Evolutionary conservation across 257 asterid species (phyloP).

Genomic region (Solanum peruvianum): DNA sequence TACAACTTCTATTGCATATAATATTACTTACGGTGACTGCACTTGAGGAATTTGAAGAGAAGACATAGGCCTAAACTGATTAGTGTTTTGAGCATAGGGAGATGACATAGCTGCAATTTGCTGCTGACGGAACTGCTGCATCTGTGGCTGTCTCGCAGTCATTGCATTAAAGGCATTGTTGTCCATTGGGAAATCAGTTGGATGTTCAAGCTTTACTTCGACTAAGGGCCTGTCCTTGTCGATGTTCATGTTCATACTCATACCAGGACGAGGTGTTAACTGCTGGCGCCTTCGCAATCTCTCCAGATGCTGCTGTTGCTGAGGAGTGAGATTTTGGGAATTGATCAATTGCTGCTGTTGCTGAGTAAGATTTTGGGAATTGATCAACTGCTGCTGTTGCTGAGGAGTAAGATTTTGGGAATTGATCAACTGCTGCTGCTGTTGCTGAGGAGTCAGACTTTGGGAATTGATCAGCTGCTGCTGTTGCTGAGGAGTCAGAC

Average conservation of each 20-base stretch:
- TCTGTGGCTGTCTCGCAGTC: constrained; percentile 36
- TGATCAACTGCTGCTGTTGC: constrained; percentile 66
- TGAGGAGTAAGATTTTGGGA: constrained; percentile 54
- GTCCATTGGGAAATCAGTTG: constrained; percentile 65
- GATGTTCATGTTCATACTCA: constrained; percentile 32
- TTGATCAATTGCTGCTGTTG: constrained; percentile 8
- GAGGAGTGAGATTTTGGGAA: constrained; percentile 53
- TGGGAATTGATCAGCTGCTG: constrained; percentile 34
- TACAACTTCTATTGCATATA: background rate
- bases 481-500: constrained; percentile 16
- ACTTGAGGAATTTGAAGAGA: constrained; percentile 70
- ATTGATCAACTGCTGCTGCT: constrained; percentile 68
- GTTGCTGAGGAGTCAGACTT: constrained; percentile 9
- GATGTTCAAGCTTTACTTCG: constrained; percentile 86
- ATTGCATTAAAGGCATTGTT: constrained; percentile 42
- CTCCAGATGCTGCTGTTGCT: constrained; percentile 80
- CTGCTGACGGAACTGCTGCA: constrained; percentile 53
- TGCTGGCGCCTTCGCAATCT: constrained; percentile 72
- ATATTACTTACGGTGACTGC: constrained; percentile 56
- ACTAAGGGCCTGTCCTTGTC: constrained; percentile 79
- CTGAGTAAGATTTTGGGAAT: background rate
- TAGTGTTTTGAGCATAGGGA: constrained; percentile 57
- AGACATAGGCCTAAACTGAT: constrained; percentile 57
- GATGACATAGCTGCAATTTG: constrained; percentile 66
- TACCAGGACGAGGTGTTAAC: constrained; percentile 57